Conservation (phyloP, 352 stramenopile species). For the Pythium phragmiticola region DNA sequence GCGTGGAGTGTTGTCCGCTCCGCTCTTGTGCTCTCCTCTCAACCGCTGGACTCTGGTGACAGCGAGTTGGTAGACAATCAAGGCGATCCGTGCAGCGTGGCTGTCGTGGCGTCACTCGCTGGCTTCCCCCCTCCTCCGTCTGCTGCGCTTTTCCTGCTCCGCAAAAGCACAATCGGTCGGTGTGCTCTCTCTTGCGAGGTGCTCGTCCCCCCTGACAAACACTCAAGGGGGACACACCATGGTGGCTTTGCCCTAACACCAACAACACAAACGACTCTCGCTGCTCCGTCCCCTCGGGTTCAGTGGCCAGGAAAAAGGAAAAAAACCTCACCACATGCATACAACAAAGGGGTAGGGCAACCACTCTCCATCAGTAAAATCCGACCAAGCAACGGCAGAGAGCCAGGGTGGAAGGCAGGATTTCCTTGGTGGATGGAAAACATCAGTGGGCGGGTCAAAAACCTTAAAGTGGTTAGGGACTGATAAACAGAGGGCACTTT, state of each 20-base stretch:
- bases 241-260: too few relatives aligned
- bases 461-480: constrained; percentile 18
- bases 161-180: constrained; percentile 16
- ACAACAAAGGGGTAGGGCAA: constrained; percentile 10
- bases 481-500: not conserved
- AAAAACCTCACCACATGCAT: constrained; percentile 23
- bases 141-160: constrained; percentile 18
- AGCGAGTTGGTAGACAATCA: not conserved
- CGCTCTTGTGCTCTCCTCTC: constrained; percentile 1
- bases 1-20: not conserved
- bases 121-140: constrained; percentile 17
- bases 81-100: constrained; percentile 2
- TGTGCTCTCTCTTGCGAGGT: constrained; percentile 18
- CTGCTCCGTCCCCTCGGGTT: constrained; percentile 11
- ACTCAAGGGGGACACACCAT: too few relatives aligned
- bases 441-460: constrained; percentile 1
- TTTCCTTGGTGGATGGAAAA: constrained; percentile 6
- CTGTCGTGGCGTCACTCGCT: constrained; percentile 18
- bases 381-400: not conserved
- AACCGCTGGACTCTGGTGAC: not conserved
- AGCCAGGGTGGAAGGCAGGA: constrained; percentile 14
- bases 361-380: not conserved
- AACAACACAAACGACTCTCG: not conserved
- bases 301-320: not conserved
- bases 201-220: constrained; percentile 3